Evolutionary conservation across 768 basidiomycete species (phyloP), one percentile per base, ranked within the genome.

Genomic region (Cystobasidium onofrii): DNA sequence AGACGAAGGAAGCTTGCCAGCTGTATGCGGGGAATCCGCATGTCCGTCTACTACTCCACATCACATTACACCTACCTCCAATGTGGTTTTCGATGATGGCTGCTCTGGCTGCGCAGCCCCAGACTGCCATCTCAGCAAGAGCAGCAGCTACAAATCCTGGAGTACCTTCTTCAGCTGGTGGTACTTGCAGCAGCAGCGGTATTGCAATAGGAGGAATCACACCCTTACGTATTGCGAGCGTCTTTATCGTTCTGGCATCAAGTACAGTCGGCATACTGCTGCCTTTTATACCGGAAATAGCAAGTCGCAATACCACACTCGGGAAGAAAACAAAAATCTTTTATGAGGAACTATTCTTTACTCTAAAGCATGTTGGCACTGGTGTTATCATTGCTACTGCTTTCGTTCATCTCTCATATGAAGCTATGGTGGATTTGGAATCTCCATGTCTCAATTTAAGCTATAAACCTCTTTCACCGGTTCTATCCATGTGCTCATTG

Each of bases 301-400:
- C 57, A 60, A 29, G 25, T 29, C 31, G 17, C 15, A 29, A 13
- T 29, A 60, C 17, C 23, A 20, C 57, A 29, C 6, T 3, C 46
- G n/a, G 20, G 12, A 60, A 27, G 17, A 60, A 34, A 60, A 20
- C 57, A 60, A 4, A 27, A 60, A 27, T 12, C 6, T 60, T 60
- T 23, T 60, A 27, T 12, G 57, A 60, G 27, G 57, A 50, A 29
- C 10, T 20, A 4, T 60, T 60, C 27, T 60, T 60, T 60, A 20
- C 20, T 12, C 27, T 60, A 29, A 60, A 60, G 31, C 31, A 60
- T 60, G 57, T 20, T 15, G 57, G 57, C 6, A 27, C 57, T 13
- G 57, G 57, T 15, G 57, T 60, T 29, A 60, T 60, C 57, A 20
- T 60, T 27, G 57, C 57, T 4, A 60, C 57, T 27, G 57, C 57